A percentile compares a stretch with the other conserved stretches of the same genome.
Conservation (phyloP, 495 filamentous ascomycete genomes). For the Neurospora sp. region DNA sequence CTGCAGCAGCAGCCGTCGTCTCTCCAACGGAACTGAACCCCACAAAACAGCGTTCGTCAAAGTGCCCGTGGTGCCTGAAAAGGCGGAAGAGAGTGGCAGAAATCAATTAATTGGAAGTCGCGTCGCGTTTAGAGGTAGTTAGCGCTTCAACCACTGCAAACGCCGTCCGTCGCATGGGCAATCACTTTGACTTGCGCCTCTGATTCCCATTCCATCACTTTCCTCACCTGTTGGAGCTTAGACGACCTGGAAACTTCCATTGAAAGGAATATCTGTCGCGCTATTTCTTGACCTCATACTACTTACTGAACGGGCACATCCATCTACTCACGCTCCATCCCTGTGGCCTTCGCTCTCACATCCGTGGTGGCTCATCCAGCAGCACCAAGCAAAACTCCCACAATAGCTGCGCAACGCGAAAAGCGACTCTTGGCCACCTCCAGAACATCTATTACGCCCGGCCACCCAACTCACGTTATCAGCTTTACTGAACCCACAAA, state of each 20-base stretch:
- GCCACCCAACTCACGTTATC: background rate
- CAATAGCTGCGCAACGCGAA: background rate
- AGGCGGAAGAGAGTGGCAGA: background rate
- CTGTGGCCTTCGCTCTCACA: background rate
- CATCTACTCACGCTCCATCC: background rate
- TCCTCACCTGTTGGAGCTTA: background rate
- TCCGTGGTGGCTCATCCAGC: background rate
- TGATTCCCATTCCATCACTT: background rate
- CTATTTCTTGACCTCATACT: background rate
- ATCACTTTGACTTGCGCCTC: background rate
- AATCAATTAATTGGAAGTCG: conserved; percentile 16
- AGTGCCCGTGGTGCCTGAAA: background rate
- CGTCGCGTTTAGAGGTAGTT: conserved; percentile 9
- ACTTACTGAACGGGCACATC: background rate
- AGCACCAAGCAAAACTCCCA: background rate
- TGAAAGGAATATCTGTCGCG: background rate
- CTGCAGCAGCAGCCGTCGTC: background rate
- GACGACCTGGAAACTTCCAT: background rate
- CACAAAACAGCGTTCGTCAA: background rate
- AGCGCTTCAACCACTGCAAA: background rate
- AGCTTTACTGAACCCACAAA: background rate
- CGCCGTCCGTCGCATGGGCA: background rate
- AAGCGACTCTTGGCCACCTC: background rate
- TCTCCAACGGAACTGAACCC: background rate
- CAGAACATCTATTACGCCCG: background rate